These are phyloP conservation scores for Trametes gibbosa DNA, from an alignment of 768 basidiomycete genomes.

Conservation along the genomic window DNA sequence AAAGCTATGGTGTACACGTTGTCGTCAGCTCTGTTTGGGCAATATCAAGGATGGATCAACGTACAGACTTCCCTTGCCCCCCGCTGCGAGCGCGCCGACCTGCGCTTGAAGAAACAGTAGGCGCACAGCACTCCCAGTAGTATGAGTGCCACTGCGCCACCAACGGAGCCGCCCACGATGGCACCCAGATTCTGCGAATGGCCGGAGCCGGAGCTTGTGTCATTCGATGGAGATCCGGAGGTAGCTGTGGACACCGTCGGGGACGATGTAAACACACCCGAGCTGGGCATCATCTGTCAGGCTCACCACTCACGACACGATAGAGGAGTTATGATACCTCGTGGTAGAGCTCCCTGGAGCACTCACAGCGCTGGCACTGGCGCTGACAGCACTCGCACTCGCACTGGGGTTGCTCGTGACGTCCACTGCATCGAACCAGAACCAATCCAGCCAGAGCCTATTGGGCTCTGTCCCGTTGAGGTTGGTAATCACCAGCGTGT, in stretches of 20 bases:
- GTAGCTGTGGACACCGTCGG: not conserved
- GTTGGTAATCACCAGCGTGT: not conserved
- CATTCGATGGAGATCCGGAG: not conserved
- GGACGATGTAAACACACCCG: not conserved
- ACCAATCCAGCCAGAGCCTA: conserved; percentile 1
- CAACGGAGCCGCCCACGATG: not conserved
- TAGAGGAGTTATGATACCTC: too few relatives aligned
- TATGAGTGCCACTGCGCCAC: not conserved
- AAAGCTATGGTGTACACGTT: too few relatives aligned
- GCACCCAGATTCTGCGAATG: not conserved
- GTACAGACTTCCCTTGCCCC: not conserved
- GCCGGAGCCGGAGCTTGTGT: not conserved
- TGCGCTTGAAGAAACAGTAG: not conserved
- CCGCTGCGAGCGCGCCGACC: too few relatives aligned
- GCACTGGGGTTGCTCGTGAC: not conserved
- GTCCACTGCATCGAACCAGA: not conserved
- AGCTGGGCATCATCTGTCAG: too few relatives aligned
- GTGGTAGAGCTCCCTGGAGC: too few relatives aligned
- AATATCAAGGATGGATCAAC: not conserved
- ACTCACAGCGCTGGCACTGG: not conserved
- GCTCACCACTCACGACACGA: too few relatives aligned
- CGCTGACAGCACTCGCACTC: not conserved
- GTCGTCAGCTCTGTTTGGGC: too few relatives aligned
- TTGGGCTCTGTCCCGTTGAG: not conserved
- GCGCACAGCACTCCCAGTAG: not conserved